Evolutionary conservation across 2,329 filamentous ascomycete species (phyloP).

Genomic region (Tolypocladium tropicale): DNA sequence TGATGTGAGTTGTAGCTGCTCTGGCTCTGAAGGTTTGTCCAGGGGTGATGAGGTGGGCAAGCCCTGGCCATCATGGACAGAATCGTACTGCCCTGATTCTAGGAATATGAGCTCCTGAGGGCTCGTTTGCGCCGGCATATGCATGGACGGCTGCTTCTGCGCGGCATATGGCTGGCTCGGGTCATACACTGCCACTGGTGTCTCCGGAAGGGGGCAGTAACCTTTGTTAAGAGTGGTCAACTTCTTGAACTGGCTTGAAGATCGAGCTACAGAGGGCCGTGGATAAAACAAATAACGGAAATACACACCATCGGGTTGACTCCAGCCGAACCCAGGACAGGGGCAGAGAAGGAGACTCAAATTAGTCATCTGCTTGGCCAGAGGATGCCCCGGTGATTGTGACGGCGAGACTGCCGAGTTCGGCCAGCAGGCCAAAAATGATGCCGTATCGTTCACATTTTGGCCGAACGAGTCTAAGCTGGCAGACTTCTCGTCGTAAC

Average conservation of each 20-base stretch:
- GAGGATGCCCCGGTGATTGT: constrained; percentile 12
- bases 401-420: constrained; percentile 12
- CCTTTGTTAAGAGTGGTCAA: constrained; percentile 11
- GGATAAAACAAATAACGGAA: not conserved
- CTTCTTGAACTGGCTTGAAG: not conserved
- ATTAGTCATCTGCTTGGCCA: constrained; percentile 18
- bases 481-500: constrained; percentile 20
- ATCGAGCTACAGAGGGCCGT: not conserved
- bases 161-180: constrained; percentile 20
- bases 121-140: not conserved
- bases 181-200: constrained; percentile 15
- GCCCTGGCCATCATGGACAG: not conserved
- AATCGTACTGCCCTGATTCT: not conserved
- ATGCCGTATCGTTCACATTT: constrained; percentile 9
- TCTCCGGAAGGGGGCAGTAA: constrained; percentile 20
- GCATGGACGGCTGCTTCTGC: constrained; percentile 12
- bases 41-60: not conserved
- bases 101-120: not conserved
- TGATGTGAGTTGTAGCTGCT: not conserved
- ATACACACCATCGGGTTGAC: constrained; percentile 20
- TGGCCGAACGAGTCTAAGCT: constrained; percentile 9
- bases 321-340: constrained; percentile 18
- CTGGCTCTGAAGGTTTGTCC: constrained; percentile 1
- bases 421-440: constrained; percentile 10
- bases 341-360: constrained; percentile 18